Evolutionary conservation across 2,329 filamentous ascomycete species (phyloP).

Genomic region (Arthrocladium fulminans): DNA sequence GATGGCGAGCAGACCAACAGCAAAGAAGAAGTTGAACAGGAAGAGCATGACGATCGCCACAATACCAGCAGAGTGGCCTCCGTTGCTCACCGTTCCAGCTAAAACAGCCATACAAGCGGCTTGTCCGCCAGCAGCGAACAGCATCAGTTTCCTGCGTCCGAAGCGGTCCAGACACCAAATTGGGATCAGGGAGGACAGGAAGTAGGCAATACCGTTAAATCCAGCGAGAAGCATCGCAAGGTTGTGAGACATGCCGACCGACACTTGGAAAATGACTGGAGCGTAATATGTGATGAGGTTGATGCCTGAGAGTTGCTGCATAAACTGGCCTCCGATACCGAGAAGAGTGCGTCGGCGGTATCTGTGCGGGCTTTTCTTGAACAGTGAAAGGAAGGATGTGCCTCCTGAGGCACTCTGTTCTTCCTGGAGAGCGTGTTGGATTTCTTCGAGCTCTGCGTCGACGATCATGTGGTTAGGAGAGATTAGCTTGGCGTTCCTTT

Average conservation of each 20-base stretch:
- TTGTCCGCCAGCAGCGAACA: conserved; percentile 58
- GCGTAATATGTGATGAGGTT: conserved; percentile 41
- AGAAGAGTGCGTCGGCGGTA: conserved; percentile 28
- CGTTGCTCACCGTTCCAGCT: conserved; percentile 34
- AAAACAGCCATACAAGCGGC: conserved; percentile 57
- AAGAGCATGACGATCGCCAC: conserved; percentile 50
- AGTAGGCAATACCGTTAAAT: conserved; percentile 47
- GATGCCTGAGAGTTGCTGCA: conserved; percentile 39
- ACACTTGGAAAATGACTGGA: conserved; percentile 34
- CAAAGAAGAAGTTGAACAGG: conserved; percentile 53
- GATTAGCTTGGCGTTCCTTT: neutral
- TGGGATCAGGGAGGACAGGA: conserved; percentile 33
- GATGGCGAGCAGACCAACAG: conserved; percentile 51
- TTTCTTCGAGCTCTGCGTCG: conserved; percentile 3
- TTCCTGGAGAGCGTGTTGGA: conserved; percentile 12
- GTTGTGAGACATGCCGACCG: conserved; percentile 32
- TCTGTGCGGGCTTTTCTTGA: conserved; percentile 25
- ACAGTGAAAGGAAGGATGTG: conserved; percentile 30
- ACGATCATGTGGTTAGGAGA: neutral
- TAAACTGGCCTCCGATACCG: conserved; percentile 28
- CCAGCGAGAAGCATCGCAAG: conserved; percentile 45
- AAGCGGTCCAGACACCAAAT: conserved; percentile 33
- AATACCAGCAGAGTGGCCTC: conserved; percentile 42
- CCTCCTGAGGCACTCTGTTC: conserved; percentile 25
- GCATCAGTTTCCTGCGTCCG: conserved; percentile 58